Conservation (phyloP, 2,329 filamentous ascomycete genomes). For the Decorospora gaudefroyi region DNA sequence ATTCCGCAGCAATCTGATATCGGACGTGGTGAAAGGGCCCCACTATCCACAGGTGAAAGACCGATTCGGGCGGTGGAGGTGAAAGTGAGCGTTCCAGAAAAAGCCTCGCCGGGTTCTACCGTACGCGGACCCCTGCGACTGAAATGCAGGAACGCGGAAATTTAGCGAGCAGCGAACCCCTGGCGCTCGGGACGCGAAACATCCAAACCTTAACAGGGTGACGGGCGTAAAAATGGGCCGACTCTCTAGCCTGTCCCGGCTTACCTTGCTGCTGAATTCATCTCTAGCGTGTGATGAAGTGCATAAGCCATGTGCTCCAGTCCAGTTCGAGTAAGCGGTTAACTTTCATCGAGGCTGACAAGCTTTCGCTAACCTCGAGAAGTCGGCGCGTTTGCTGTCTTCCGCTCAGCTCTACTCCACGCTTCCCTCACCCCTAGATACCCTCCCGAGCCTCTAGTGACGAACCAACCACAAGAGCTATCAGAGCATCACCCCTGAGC, state of each 20-base stretch:
- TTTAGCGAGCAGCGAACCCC: constrained; percentile 5
- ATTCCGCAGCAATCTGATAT: too few species aligned
- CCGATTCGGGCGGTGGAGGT: not conserved
- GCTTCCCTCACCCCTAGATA: not conserved
- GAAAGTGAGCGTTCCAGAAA: constrained; percentile 4
- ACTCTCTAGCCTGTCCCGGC: constrained; percentile 15
- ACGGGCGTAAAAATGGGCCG: constrained; percentile 3
- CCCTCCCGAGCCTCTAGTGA: constrained; percentile 12
- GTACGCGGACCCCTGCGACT: not conserved
- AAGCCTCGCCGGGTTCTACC: not conserved
- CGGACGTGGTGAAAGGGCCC: too few species aligned
- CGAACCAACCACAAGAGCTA: constrained; percentile 10
- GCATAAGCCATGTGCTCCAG: constrained; percentile 24
- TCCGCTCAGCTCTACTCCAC: constrained; percentile 2
- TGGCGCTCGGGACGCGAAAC: too few species aligned
- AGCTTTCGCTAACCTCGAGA: constrained; percentile 12
- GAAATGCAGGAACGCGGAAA: constrained; percentile 16
- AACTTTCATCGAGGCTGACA: constrained; percentile 3
- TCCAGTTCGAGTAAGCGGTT: constrained; percentile 9
- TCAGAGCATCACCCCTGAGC: constrained; percentile 5
- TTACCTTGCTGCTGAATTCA: constrained; percentile 14
- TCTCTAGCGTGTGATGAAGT: constrained; percentile 26
- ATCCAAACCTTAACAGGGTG: constrained; percentile 4
- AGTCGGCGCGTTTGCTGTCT: too few species aligned
- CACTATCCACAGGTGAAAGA: constrained; percentile 6